Evolutionary conservation across 2,329 filamentous ascomycete species (phyloP).

Genomic region (Bisporella sp.): DNA sequence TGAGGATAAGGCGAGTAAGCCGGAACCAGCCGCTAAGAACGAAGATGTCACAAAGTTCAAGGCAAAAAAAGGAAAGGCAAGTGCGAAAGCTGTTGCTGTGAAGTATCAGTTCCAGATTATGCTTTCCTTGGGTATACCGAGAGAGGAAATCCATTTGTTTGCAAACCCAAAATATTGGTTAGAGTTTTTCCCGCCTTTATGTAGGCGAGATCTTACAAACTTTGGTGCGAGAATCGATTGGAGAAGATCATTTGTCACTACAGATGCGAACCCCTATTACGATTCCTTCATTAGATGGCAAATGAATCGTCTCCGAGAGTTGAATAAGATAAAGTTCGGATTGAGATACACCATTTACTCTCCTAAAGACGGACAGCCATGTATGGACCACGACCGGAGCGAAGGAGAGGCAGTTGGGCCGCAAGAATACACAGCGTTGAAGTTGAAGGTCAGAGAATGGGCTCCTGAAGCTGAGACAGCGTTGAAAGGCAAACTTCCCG

Average conservation of each 20-base stretch:
- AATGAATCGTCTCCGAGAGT: constrained; percentile 84
- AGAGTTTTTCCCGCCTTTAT: constrained; percentile 80
- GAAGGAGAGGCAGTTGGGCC: constrained; percentile 76
- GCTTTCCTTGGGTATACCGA: constrained; percentile 80
- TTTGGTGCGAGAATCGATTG: constrained; percentile 88
- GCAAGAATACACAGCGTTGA: constrained; percentile 89
- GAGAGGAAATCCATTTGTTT: constrained; percentile 87
- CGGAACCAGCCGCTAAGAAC: constrained; percentile 60
- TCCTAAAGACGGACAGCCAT: constrained; percentile 81
- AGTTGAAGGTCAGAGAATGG: constrained; percentile 89
- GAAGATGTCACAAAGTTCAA: constrained; percentile 87
- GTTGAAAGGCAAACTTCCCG: constrained; percentile 71
- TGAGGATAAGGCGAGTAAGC: constrained; percentile 40
- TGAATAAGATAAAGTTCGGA: constrained; percentile 90
- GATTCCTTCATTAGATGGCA: constrained; percentile 96
- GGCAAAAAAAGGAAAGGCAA: constrained; percentile 87
- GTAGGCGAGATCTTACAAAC: constrained; percentile 70
- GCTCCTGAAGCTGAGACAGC: constrained; percentile 64
- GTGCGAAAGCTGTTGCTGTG: constrained; percentile 81
- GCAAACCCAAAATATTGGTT: constrained; percentile 91
- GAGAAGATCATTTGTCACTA: constrained; percentile 88
- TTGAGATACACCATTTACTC: constrained; percentile 92
- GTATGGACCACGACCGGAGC: constrained; percentile 79
- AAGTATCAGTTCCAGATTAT: constrained; percentile 98
- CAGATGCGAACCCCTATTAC: constrained; percentile 94